Percentiles rank a stretch among this genome's conserved stretches.
Evolutionary conservation across 148 eudicot genomes (phyloP).

Genomic region (Fagopyrum esculentum): DNA sequence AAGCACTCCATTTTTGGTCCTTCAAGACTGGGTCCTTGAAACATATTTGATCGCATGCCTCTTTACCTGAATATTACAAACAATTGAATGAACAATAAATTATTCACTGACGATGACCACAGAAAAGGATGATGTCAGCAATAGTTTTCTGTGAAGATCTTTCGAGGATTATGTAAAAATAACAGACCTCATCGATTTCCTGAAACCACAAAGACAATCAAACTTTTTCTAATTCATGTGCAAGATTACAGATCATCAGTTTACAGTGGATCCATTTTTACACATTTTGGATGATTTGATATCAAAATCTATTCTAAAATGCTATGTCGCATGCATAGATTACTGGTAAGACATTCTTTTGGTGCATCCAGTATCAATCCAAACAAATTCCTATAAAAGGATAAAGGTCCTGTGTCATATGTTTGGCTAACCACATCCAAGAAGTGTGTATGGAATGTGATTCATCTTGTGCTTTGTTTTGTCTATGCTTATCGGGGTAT

Average conservation of each 20-base stretch:
- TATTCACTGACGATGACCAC: background rate
- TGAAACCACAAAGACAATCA: background rate
- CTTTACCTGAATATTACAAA: slow-evolving; percentile 38
- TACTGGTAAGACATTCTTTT: background rate
- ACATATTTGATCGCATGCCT: slow-evolving; percentile 78
- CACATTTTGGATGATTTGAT: background rate
- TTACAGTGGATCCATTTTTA: background rate
- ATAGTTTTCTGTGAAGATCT: background rate
- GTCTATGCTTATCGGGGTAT: too few relatives aligned
- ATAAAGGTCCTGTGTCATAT: background rate
- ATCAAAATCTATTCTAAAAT: background rate
- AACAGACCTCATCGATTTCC: background rate
- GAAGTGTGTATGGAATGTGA: background rate
- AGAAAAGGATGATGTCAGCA: background rate
- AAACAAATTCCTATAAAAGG: background rate
- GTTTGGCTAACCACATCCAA: background rate
- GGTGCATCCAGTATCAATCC: background rate
- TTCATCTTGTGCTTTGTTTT: too few relatives aligned
- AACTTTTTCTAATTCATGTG: background rate
- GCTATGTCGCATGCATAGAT: background rate
- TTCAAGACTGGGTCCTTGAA: slow-evolving; percentile 94
- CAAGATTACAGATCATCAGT: background rate
- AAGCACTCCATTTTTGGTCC: slow-evolving; percentile 95
- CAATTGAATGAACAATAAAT: background rate
- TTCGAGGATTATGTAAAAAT: background rate